Evolutionary conservation across 1,284 basidiomycete genomes (phyloP), one percentile per base, ranked within the genome.

Genomic region (Microstroma glucosiphilum): DNA sequence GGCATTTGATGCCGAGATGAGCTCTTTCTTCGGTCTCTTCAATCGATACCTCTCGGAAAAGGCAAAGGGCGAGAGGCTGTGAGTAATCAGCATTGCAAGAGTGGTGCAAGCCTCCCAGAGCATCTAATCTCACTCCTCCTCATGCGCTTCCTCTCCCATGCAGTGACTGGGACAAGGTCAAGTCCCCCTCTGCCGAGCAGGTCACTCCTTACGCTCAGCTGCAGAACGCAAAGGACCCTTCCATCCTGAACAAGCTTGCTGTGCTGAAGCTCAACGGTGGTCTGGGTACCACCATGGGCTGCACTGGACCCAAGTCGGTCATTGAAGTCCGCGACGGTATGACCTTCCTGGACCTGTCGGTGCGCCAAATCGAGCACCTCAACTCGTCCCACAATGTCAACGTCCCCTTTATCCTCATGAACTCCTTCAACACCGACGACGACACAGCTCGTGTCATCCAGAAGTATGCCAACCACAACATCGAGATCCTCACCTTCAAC

Each of bases 251-350:
- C 69, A 75, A 79, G 83, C 88, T 98, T 69, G 96, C 94, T 46
- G 96, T 99, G 41, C 88, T 98, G 83, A 98, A 98, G 84, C 90
- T 98, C 81, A 99, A 99, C 82, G 96, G 96, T 82, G 96, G 96
- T 83, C 88, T 99, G 66, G 96, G 96, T 77, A 94, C 92, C 46
- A 94, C 92, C 61, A 92, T 93, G 91, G 92, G 91, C 30, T 82
- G 68, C 75, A 92, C 90, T 61, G 90, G 91, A 37, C 85, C 81
- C 60, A 82, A 82, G 71, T 74, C 70, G 26, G 80, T 81, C 59
- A 82, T 82, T 64, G 81, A 82, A 69, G 81, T 82, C 51, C 77
- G 81, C 59, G 88, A 97, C 79, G 90, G 93, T 81, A 97, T 97
- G 94, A 97, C 93, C 60, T 97, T 98, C 88, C 86, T 98, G 71